Evolutionary conservation across 129 eudicot genomes (phyloP).

Genomic region (Cynara cardunculus): DNA sequence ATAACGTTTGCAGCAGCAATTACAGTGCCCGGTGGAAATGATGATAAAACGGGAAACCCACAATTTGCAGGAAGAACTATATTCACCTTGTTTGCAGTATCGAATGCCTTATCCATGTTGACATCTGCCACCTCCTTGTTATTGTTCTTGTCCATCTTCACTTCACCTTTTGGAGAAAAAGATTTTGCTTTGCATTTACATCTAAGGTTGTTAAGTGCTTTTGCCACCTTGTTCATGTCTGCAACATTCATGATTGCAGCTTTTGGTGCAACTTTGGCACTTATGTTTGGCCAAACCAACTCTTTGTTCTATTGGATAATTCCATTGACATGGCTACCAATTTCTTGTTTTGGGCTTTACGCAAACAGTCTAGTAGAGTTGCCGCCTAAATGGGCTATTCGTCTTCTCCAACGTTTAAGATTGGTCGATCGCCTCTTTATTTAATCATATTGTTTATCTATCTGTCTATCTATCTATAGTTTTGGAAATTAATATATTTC

Average conservation of each 20-base stretch:
- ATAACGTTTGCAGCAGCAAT: constrained; percentile 24
- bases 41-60: constrained; percentile 5
- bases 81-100: not conserved
- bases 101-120: constrained; percentile 13
- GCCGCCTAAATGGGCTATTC: not conserved
- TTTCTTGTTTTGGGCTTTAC: not conserved
- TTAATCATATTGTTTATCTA: not conserved
- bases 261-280: constrained; percentile 12
- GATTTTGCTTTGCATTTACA: constrained; percentile 14
- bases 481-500: too few species aligned
- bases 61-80: not conserved
- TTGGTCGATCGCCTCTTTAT: not conserved
- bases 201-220: constrained; percentile 4
- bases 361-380: not conserved
- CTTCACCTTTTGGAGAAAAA: constrained; percentile 7
- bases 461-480: not conserved
- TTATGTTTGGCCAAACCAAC: not conserved
- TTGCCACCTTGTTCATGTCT: constrained; percentile 12
- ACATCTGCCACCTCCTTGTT: constrained; percentile 11
- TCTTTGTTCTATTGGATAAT: not conserved
- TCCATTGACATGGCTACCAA: not conserved
- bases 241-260: constrained; percentile 19
- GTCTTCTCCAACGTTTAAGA: not conserved
- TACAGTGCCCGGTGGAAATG: constrained; percentile 23
- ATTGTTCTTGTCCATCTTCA: constrained; percentile 17